These are phyloP conservation scores for Plasmodium malariae DNA, from an alignment of 169 alveolate genomes.

Conservation along the genomic window DNA sequence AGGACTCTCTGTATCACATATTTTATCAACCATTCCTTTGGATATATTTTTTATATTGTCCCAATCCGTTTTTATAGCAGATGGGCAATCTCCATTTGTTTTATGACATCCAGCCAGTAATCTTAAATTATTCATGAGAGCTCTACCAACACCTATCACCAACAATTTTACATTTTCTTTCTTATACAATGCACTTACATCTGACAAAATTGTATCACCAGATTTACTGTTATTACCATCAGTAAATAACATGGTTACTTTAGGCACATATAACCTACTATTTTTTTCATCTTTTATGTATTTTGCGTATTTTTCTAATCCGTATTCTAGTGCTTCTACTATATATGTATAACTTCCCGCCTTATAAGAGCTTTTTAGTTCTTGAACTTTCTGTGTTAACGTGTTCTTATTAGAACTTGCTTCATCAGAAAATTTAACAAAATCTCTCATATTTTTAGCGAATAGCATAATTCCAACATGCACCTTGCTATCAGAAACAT, in stretches of 20 bases:
- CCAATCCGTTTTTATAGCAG: conserved; percentile 54
- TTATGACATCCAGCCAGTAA: conserved; percentile 66
- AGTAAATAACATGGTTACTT: conserved; percentile 60
- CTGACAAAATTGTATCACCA: conserved; percentile 23
- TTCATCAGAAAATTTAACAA: conserved; percentile 52
- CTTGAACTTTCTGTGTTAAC: conserved; percentile 15
- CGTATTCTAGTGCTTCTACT: conserved; percentile 46
- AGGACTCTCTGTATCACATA: conserved; percentile 48
- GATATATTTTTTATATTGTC: conserved; percentile 43
- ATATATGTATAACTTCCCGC: conserved; percentile 57
- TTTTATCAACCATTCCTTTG: conserved; percentile 37
- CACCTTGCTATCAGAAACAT: conserved; percentile 25
- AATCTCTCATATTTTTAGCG: conserved; percentile 44
- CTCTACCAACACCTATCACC: conserved; percentile 56
- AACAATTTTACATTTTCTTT: conserved; percentile 56
- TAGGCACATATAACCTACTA: conserved; percentile 47
- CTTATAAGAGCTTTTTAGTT: conserved; percentile 19
- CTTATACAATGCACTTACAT: conserved; percentile 41
- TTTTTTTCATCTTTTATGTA: too few species aligned
- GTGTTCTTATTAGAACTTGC: conserved; percentile 39
- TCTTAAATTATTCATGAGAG: conserved; percentile 34
- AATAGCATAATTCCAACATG: conserved; percentile 59
- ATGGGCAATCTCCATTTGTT: conserved; percentile 61
- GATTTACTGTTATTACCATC: conserved; percentile 57
- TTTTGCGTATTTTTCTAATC: conserved; percentile 20